Conservation (phyloP, 352 stramenopile species). For the Phytophthora kernoviae region DNA sequence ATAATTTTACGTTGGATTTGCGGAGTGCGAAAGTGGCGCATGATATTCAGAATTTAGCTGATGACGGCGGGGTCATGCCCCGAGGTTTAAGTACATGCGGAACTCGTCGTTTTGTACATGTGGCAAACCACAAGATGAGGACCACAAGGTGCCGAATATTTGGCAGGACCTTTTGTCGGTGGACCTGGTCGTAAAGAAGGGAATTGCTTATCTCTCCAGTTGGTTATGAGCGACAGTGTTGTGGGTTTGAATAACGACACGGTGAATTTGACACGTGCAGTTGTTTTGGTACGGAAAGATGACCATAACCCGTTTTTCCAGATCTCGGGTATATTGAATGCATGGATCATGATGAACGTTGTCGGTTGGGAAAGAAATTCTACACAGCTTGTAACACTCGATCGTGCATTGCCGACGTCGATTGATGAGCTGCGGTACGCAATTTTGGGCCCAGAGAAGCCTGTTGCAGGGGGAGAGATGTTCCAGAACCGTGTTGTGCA, state of each 20-base stretch:
- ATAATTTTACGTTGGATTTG: slow-evolving; percentile 30
- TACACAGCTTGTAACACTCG: slow-evolving; percentile 47
- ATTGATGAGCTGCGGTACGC: slow-evolving; percentile 47
- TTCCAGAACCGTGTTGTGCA: slow-evolving; percentile 29
- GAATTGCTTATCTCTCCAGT: slow-evolving; percentile 3
- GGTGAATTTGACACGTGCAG: slow-evolving; percentile 13
- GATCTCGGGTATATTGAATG: slow-evolving; percentile 41
- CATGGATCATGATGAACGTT: slow-evolving; percentile 37
- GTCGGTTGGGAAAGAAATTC: slow-evolving; percentile 27
- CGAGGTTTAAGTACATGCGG: slow-evolving; percentile 30
- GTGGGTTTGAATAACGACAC: not conserved
- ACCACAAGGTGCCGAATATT: slow-evolving; percentile 18
- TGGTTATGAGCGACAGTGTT: not conserved
- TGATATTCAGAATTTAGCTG: slow-evolving; percentile 20
- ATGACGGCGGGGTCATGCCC: slow-evolving; percentile 29
- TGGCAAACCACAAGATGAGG: slow-evolving; percentile 15
- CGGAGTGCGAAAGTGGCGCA: slow-evolving; percentile 18
- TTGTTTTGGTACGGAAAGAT: slow-evolving; percentile 43
- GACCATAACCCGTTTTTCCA: slow-evolving; percentile 61
- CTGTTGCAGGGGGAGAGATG: slow-evolving; percentile 23
- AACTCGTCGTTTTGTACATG: slow-evolving; percentile 30
- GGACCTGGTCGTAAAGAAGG: slow-evolving; percentile 10
- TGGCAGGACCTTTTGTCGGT: slow-evolving; percentile 29
- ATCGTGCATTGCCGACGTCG: slow-evolving; percentile 35
- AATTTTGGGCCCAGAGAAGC: slow-evolving; percentile 24